A percentile compares a stretch with the other conserved stretches of the same genome.
Evolutionary conservation across 768 basidiomycete genomes (phyloP).

Genomic region (Amanita muscaria): DNA sequence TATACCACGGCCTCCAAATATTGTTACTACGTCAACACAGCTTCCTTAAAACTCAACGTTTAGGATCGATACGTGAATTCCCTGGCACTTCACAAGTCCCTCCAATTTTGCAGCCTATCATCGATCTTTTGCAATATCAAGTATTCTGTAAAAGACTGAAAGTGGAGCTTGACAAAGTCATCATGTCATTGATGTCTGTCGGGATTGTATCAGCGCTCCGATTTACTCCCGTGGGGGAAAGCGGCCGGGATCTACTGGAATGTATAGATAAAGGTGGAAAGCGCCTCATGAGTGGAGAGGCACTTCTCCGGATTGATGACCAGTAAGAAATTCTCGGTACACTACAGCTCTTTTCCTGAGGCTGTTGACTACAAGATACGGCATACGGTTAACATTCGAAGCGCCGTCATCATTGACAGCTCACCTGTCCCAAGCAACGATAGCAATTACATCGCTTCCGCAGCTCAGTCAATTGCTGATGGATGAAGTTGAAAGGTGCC

Average conservation of each 20-base stretch:
- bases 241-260: constrained; percentile 49
- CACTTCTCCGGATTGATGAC: constrained; percentile 59
- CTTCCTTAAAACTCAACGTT: constrained; percentile 32
- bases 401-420: constrained; percentile 74
- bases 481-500: constrained; percentile 68
- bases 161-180: constrained; percentile 45
- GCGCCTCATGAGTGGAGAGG: constrained; percentile 58
- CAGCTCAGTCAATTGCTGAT: constrained; percentile 66
- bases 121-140: constrained; percentile 74
- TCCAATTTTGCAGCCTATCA: constrained; percentile 60
- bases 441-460: constrained; percentile 64
- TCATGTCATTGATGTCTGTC: constrained; percentile 36
- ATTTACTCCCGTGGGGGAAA: constrained; percentile 60
- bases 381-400: constrained; percentile 64
- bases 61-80: constrained; percentile 19
- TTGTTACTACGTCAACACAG: constrained; percentile 57
- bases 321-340: constrained; percentile 31
- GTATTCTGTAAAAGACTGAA: constrained; percentile 61
- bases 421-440: constrained; percentile 72
- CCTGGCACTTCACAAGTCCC: constrained; percentile 22
- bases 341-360: neutral
- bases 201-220: constrained; percentile 50
- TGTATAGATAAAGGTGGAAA: constrained; percentile 32
- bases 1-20: constrained; percentile 54
- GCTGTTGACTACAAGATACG: constrained; percentile 40